These are phyloP conservation scores for Nakazawaea populi DNA, from an alignment of 805 yeast genomes.

Conservation along the genomic window DNA sequence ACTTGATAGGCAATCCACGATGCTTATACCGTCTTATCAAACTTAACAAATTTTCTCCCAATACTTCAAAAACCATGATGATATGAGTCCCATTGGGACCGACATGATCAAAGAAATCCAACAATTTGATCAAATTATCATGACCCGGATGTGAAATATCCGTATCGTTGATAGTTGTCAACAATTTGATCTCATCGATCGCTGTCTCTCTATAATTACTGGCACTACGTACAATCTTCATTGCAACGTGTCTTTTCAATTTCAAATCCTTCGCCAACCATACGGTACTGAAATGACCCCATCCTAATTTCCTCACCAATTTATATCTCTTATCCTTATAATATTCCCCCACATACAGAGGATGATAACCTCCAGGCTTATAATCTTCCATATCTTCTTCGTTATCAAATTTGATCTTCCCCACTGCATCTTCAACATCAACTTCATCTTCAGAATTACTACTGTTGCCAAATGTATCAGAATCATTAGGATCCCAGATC, in stretches of 20 bases:
- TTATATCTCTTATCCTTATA: slow-evolving; percentile 69
- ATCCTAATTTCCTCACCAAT: slow-evolving; percentile 85
- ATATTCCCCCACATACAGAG: slow-evolving; percentile 81
- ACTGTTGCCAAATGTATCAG: neutral
- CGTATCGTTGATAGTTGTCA: slow-evolving; percentile 58
- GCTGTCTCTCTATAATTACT: slow-evolving; percentile 92
- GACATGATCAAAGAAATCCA: slow-evolving; percentile 78
- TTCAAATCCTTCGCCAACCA: slow-evolving; percentile 75
- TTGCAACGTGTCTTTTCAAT: slow-evolving; percentile 73
- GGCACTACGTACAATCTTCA: slow-evolving; percentile 91
- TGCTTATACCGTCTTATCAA: slow-evolving; percentile 67
- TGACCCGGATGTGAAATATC: slow-evolving; percentile 75
- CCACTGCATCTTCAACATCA: slow-evolving; percentile 1
- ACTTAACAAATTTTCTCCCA: slow-evolving; percentile 90
- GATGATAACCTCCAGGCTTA: slow-evolving; percentile 92
- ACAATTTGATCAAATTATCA: slow-evolving; percentile 67
- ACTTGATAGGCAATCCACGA: slow-evolving; percentile 40
- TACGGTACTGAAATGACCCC: slow-evolving; percentile 98
- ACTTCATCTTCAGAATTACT: slow-evolving; percentile 1
- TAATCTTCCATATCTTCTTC: slow-evolving; percentile 89
- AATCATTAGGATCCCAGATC: slow-evolving; percentile 8
- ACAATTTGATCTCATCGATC: slow-evolving; percentile 80
- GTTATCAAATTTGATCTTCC: slow-evolving; percentile 28
- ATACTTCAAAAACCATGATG: slow-evolving; percentile 95
- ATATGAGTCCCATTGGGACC: slow-evolving; percentile 94